phyloP scores from a whole-genome alignment of 371 early-diverging fungal genomes.

The Mortierella sp. region DNA sequence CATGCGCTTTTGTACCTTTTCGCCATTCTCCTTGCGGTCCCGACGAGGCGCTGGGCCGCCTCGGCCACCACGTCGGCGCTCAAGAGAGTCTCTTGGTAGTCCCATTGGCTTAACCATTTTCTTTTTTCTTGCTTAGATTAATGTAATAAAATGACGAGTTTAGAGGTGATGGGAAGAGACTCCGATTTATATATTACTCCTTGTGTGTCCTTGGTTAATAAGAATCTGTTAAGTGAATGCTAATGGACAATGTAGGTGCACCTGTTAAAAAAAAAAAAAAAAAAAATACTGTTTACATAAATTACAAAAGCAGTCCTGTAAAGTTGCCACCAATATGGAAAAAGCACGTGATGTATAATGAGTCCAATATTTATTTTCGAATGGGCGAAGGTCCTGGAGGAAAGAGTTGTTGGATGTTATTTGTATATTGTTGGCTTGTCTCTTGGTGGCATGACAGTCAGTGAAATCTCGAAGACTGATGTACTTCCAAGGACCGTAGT shows the following conservation, averaged over 20 bases:
- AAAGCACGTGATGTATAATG: too few species aligned
- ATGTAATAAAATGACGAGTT: neutral
- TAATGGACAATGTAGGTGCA: neutral
- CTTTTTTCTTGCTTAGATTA: neutral
- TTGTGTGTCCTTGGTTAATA: neutral
- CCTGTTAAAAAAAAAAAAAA: slow-evolving; percentile 8
- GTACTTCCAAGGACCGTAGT: neutral
- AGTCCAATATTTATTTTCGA: too few species aligned
- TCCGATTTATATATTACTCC: too few species aligned
- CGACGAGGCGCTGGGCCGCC: slow-evolving; percentile 50
- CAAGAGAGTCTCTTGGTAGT: slow-evolving; percentile 50
- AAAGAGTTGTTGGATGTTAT: too few species aligned
- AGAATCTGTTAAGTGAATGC: neutral
- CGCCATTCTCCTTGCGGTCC: slow-evolving; percentile 38
- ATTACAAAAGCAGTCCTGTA: neutral
- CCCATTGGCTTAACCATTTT: slow-evolving; percentile 37
- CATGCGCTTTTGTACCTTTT: slow-evolving; percentile 29
- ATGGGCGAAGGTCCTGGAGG: too few species aligned
- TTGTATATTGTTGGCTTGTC: too few species aligned
- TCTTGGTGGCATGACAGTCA: too few species aligned
- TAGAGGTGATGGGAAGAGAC: neutral
- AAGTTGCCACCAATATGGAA: too few species aligned
- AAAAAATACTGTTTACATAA: too few species aligned
- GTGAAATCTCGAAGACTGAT: too few species aligned
- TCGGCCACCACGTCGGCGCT: slow-evolving; percentile 47